Evolutionary conservation across 768 basidiomycete genomes (phyloP).

Genomic region (Russula griseocarnosa): DNA sequence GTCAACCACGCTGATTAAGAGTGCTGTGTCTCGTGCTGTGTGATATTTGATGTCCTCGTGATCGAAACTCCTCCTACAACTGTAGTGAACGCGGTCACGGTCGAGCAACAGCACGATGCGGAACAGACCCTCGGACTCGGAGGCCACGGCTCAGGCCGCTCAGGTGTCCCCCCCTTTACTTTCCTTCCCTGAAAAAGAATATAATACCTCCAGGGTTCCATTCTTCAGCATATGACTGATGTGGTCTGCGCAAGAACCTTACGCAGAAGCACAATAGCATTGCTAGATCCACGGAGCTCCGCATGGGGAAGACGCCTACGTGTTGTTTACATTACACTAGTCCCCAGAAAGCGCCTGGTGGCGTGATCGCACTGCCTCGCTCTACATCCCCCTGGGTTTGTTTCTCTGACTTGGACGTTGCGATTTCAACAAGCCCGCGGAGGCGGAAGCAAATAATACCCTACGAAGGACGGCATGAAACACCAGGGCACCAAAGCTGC

Average conservation of each 20-base stretch:
- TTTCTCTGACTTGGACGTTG: constrained; percentile 8
- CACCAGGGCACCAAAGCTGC: background rate
- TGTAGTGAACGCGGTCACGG: background rate
- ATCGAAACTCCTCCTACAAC: constrained; percentile 11
- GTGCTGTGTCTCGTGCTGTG: constrained; percentile 11
- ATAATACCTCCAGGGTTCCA: constrained; percentile 9
- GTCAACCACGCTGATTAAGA: constrained; percentile 15
- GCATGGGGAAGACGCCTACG: background rate
- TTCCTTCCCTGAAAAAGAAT: background rate
- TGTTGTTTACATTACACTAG: background rate
- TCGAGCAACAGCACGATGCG: background rate
- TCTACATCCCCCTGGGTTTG: background rate
- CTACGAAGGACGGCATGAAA: constrained; percentile 2
- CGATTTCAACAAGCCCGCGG: constrained; percentile 4
- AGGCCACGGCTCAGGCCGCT: constrained; percentile 11
- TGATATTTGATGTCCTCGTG: background rate
- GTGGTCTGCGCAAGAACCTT: constrained; percentile 3
- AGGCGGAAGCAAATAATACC: background rate
- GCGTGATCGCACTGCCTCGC: constrained; percentile 11
- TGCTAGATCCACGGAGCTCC: constrained; percentile 20
- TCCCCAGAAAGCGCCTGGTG: constrained; percentile 1
- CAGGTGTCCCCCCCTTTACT: background rate
- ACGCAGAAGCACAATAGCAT: constrained; percentile 16
- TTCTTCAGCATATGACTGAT: constrained; percentile 11
- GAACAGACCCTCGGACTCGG: background rate